These are phyloP conservation scores for Emericellopsis terricola DNA, from an alignment of 495 filamentous ascomycete species.

Conservation along the genomic window DNA sequence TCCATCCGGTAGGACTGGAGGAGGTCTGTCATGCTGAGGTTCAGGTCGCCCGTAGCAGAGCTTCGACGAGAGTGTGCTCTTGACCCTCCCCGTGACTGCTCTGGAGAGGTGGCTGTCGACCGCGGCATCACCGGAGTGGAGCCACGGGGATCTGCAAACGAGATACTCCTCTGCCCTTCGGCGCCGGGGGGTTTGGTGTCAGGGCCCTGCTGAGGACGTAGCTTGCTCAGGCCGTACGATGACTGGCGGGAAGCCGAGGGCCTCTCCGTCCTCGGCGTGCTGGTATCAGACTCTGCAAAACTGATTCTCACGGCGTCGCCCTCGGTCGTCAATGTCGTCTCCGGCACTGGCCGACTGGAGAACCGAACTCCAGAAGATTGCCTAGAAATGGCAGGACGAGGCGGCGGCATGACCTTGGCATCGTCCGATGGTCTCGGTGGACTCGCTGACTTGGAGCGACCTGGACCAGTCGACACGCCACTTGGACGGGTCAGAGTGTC, in stretches of 20 bases:
- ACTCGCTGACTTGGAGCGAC: too few species aligned
- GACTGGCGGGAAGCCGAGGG: conserved; percentile 28
- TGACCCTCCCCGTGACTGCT: conserved; percentile 3
- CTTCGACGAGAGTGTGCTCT: conserved; percentile 2
- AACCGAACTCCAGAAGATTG: conserved; percentile 40
- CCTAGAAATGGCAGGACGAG: conserved; percentile 28
- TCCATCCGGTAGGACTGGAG: conserved; percentile 12
- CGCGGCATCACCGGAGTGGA: too few species aligned
- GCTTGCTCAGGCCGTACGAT: conserved; percentile 24
- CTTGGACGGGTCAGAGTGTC: too few species aligned
- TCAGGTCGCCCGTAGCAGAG: conserved; percentile 5
- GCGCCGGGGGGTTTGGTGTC: conserved; percentile 37
- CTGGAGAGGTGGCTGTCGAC: too few species aligned
- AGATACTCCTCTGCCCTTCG: conserved; percentile 42
- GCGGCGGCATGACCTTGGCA: conserved; percentile 7
- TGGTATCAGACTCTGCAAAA: conserved; percentile 38
- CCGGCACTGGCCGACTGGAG: conserved; percentile 56
- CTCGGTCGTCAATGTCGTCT: conserved; percentile 45
- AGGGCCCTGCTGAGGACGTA: conserved; percentile 45
- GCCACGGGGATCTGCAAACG: conserved; percentile 54
- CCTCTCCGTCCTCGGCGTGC: conserved; percentile 11
- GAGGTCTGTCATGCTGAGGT: conserved; percentile 18
- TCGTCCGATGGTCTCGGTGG: not conserved
- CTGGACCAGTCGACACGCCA: too few species aligned
- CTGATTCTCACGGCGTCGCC: conserved; percentile 60